phyloP scores from a whole-genome alignment of 768 basidiomycete genomes.

The Leccinum disarticulatum region DNA sequence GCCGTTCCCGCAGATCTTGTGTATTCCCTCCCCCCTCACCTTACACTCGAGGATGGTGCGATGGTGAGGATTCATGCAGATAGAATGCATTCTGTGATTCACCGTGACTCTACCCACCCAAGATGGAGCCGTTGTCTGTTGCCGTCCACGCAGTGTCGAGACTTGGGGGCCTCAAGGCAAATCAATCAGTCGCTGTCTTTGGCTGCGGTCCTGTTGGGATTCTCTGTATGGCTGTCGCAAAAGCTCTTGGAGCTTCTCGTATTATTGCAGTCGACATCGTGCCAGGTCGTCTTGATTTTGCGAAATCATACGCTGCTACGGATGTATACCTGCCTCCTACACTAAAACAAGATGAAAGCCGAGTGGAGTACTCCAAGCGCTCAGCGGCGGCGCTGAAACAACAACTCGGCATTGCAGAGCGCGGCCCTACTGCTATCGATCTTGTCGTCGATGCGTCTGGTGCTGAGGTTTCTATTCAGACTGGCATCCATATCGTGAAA shows the following conservation, averaged over 20 bases:
- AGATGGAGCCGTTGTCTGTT: constrained; percentile 96
- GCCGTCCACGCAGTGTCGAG: constrained; percentile 85
- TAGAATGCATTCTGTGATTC: neutral
- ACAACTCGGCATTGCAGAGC: constrained; percentile 64
- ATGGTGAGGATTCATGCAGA: constrained; percentile 54
- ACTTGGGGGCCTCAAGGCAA: constrained; percentile 68
- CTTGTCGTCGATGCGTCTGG: constrained; percentile 91
- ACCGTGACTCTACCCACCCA: neutral
- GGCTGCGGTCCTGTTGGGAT: constrained; percentile 90
- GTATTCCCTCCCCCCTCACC: constrained; percentile 77
- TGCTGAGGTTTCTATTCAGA: constrained; percentile 90
- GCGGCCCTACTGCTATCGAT: constrained; percentile 74
- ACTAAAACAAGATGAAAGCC: constrained; percentile 61
- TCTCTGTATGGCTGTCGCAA: constrained; percentile 94
- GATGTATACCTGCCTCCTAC: constrained; percentile 67
- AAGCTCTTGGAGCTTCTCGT: constrained; percentile 82
- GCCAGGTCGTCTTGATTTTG: constrained; percentile 77
- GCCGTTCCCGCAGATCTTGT: constrained; percentile 82
- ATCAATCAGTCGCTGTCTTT: constrained; percentile 79
- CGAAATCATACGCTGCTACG: constrained; percentile 81
- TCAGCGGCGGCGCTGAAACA: constrained; percentile 67
- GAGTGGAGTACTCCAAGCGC: constrained; percentile 68
- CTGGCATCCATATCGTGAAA: constrained; percentile 73
- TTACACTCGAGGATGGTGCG: constrained; percentile 91
- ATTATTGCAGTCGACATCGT: constrained; percentile 85